Conservation (phyloP, 2,329 filamentous ascomycete genomes). For the Ophiostoma populinum region DNA sequence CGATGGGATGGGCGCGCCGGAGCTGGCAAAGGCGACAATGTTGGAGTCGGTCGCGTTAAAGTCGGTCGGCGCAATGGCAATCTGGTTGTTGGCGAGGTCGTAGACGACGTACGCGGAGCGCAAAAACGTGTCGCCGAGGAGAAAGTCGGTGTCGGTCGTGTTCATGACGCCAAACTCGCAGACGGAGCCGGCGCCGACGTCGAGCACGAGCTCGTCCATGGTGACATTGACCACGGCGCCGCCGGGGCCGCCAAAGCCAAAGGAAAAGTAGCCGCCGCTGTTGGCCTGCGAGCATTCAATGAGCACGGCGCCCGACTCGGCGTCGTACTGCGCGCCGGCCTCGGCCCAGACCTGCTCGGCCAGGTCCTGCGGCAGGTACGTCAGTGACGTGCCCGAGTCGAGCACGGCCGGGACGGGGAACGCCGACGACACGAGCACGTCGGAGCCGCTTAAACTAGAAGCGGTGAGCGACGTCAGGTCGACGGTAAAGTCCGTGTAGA, state of each 20-base stretch:
- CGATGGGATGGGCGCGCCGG: constrained; percentile 31
- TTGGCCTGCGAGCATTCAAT: constrained; percentile 31
- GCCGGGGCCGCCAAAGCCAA: constrained; percentile 31
- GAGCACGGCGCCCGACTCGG: constrained; percentile 21
- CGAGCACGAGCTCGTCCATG: constrained; percentile 39
- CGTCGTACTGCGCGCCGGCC: constrained; percentile 31
- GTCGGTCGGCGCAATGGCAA: constrained; percentile 35
- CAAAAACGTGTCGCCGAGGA: constrained; percentile 41
- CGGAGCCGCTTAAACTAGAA: constrained; percentile 30
- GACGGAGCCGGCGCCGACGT: constrained; percentile 21
- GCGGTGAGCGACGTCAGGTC: constrained; percentile 30
- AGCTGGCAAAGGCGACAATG: constrained; percentile 31
- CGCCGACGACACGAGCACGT: constrained; percentile 23
- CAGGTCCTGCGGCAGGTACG: constrained; percentile 48
- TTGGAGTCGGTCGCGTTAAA: constrained; percentile 35
- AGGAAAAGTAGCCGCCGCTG: constrained; percentile 31
- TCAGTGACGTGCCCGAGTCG: constrained; percentile 59
- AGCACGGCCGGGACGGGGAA: constrained; percentile 45
- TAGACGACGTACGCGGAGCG: constrained; percentile 44
- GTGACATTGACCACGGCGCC: constrained; percentile 33
- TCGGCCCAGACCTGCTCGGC: constrained; percentile 35
- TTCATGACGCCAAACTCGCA: constrained; percentile 43
- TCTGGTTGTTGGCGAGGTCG: constrained; percentile 38
- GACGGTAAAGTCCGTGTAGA: constrained; percentile 35
- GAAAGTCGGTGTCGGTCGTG: constrained; percentile 22